Percentiles rank a stretch among this genome's conserved stretches.
phyloP scores from a whole-genome alignment of 495 filamentous ascomycete genomes.

The Aspergillus steynii region DNA sequence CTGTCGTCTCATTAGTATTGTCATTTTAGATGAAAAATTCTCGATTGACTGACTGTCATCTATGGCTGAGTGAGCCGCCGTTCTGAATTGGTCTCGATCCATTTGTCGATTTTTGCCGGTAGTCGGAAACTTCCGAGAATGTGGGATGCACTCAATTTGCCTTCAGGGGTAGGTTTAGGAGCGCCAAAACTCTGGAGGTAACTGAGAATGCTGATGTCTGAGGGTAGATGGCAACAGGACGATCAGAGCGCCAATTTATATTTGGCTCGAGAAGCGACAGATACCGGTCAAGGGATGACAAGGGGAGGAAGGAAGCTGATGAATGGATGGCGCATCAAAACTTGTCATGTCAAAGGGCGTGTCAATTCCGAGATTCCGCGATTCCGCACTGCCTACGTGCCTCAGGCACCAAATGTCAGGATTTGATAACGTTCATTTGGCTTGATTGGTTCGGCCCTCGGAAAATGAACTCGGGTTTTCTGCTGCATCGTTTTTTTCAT shows the following conservation, averaged over 20 bases:
- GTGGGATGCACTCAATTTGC: not conserved
- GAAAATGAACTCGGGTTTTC: too few species aligned
- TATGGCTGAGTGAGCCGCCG: conserved; percentile 77
- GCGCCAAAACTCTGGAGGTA: not conserved
- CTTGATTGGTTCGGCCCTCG: too few species aligned
- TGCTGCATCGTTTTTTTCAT: too few species aligned
- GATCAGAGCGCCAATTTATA: not conserved
- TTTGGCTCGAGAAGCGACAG: not conserved
- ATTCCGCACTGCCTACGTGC: not conserved
- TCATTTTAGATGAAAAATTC: conserved; percentile 1
- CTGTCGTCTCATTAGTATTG: conserved; percentile 26
- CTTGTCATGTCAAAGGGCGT: not conserved
- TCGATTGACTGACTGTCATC: conserved; percentile 68
- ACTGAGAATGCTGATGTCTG: too few species aligned
- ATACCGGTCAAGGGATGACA: not conserved
- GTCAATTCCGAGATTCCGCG: not conserved
- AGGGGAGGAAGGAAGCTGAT: not conserved
- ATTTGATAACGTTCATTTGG: too few species aligned
- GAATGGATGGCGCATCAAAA: not conserved
- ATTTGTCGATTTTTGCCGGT: conserved; percentile 43
- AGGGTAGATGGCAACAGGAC: too few species aligned
- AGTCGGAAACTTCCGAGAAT: not conserved
- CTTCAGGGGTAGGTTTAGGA: not conserved
- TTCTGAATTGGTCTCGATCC: conserved; percentile 80
- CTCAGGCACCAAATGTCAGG: too few species aligned